Conservation (phyloP, 2,329 filamentous ascomycete species). For the Phyllosticta capitalensis region DNA sequence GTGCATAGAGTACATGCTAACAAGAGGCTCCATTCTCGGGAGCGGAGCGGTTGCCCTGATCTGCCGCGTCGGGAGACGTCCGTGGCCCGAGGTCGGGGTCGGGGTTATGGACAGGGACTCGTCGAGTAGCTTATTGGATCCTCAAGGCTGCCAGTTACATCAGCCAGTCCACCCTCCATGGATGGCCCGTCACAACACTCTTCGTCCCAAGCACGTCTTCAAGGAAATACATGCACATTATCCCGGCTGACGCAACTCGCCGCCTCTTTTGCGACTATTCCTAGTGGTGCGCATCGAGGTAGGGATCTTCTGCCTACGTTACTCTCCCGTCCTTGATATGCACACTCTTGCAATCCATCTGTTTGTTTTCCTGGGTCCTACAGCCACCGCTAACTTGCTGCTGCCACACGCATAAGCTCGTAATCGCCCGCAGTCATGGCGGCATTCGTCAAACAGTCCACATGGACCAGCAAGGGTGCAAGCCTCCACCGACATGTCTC, state of each 20-base stretch:
- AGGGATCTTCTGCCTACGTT: not conserved
- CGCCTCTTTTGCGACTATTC: conserved; percentile 4
- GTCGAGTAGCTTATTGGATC: not conserved
- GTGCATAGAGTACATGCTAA: not conserved
- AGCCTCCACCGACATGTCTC: conserved; percentile 6
- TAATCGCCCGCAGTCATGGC: conserved; percentile 10
- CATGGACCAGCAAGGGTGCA: conserved; percentile 5
- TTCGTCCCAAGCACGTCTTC: not conserved
- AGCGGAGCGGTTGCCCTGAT: not conserved
- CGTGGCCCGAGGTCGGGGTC: not conserved
- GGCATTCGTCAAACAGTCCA: conserved; percentile 5
- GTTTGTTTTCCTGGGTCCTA: conserved; percentile 4
- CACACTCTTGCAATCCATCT: not conserved
- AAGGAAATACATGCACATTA: not conserved
- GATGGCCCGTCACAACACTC: not conserved
- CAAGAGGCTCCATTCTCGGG: not conserved
- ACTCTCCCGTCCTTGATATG: conserved; percentile 2
- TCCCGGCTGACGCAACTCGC: conserved; percentile 7
- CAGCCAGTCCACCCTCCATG: not conserved
- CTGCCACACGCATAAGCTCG: conserved; percentile 11
- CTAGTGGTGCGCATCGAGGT: not conserved
- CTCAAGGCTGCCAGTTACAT: not conserved
- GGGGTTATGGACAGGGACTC: not conserved
- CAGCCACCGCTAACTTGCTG: conserved; percentile 7
- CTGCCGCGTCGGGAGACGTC: not conserved